Evolutionary conservation across 495 filamentous ascomycete species (phyloP).

Genomic region (Choiromyces venosus): DNA sequence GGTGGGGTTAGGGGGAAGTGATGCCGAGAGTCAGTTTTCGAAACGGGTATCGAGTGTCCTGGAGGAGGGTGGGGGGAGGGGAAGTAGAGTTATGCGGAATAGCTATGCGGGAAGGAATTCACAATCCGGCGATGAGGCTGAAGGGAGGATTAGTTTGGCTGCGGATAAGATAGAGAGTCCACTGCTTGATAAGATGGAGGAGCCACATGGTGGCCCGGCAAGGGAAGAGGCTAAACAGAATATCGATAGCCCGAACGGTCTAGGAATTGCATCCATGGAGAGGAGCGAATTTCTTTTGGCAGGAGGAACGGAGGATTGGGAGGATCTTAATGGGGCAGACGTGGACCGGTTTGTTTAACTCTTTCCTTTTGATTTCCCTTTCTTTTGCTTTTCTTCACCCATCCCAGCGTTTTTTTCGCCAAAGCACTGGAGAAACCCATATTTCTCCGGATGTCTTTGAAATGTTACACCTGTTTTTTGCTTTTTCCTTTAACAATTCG

Average conservation of each 20-base stretch:
- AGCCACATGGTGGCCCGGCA: conserved; percentile 16
- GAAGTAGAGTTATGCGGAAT: conserved; percentile 26
- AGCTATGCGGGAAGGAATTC: conserved; percentile 30
- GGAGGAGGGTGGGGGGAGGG: conserved; percentile 33
- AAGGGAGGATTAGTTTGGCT: conserved; percentile 15
- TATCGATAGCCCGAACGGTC: neutral
- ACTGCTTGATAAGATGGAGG: conserved; percentile 16
- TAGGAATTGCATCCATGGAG: conserved; percentile 13
- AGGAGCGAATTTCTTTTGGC: conserved; percentile 48
- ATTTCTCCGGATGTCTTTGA: neutral
- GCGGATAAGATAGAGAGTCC: conserved; percentile 5
- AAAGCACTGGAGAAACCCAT: neutral
- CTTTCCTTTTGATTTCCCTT: neutral
- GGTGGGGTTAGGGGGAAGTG: conserved; percentile 27
- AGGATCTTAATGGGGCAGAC: conserved; percentile 75
- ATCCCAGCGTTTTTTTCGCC: neutral
- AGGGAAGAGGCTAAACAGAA: conserved; percentile 17
- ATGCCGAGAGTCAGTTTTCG: conserved; percentile 38
- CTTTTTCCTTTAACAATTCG: neutral
- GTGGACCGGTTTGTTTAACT: conserved; percentile 59
- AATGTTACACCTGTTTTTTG: neutral
- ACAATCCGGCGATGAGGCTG: conserved; percentile 22
- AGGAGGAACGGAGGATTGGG: conserved; percentile 93
- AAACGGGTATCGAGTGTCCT: conserved; percentile 36
- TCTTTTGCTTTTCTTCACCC: neutral